Base-by-base conservation (phyloP, 345 rosid species). In the Lumnitzera littorea region DNA sequence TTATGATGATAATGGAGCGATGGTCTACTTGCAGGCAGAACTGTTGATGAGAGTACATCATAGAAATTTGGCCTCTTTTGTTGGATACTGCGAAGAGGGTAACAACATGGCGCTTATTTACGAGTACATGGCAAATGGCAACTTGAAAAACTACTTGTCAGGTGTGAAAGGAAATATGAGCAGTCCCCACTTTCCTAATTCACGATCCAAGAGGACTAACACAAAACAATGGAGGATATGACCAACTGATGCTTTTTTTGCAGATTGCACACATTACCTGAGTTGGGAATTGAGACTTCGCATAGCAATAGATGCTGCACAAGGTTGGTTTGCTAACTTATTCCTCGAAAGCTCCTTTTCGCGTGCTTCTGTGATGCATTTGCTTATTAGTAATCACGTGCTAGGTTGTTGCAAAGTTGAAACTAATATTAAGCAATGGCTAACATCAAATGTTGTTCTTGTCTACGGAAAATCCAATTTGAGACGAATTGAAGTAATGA, bases 271-370 rank as follows among this genome's bases (percentile, higher is more conserved):
- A 63, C 66, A 61, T 48, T 27, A 36, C 13, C 70, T 77, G 56
- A 81, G 68, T 57, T 86, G 92, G 92, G 85, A 77, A 56, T 51
- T 12, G 53, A 77, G 89, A 57, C 82, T 86, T 15, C 79, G 64
- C 51, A 78, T 86, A 51, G 82, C 84, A 50, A 54, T 72, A 12
- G 87, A 83, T 41, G 73, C 89, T 11, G 89, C 89, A 51, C 84
- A 83, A 74, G 92, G 91, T 86, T 58, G 15, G 31, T 27, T 27
- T 5, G 3, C 31, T 27, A 5, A 27, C 31, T 27, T 27, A 27
- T 27, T 27, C 3, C 31, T 27, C 31, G 31, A 27, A 27, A 27
- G 31, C 31, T 27, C 3, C 4, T 27, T 27, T 27, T 27, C 31
- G 5, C 31, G 4, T 5, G 31, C 31, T 27, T 27, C 31, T 27